These are phyloP conservation scores for Zizania palustris DNA, from an alignment of 202 grass and related monocot genomes.

Conservation along the genomic window DNA sequence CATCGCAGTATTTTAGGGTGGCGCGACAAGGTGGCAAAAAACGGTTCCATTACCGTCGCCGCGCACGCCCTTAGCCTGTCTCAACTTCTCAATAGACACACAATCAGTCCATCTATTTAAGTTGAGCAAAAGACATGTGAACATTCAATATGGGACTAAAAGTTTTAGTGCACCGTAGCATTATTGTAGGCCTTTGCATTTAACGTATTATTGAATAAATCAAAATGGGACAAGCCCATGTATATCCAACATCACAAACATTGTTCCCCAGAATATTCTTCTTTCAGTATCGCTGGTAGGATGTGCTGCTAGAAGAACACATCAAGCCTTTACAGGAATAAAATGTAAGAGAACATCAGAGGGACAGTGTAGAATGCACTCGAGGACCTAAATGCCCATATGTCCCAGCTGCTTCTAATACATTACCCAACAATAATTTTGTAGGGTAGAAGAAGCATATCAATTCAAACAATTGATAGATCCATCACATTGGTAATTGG, in stretches of 20 bases:
- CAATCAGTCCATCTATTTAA: no score
- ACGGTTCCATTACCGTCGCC: no score
- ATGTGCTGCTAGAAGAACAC: conserved; percentile 49
- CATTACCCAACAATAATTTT: neutral
- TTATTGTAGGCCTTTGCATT: no score
- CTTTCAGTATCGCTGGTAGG: conserved; percentile 39
- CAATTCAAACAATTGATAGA: neutral
- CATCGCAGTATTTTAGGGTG: no score
- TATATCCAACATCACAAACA: conserved; percentile 47
- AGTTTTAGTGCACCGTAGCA: no score
- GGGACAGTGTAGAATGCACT: neutral
- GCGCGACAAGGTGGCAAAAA: no score
- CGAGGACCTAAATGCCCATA: neutral
- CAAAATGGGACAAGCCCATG: no score
- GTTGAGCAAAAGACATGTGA: no score
- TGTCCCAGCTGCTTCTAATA: neutral
- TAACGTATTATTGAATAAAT: no score
- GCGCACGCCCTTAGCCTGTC: no score
- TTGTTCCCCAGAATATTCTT: conserved; percentile 39
- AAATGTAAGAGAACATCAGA: conserved; percentile 26
- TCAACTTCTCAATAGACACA: no score
- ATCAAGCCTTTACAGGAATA: neutral
- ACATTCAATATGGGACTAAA: no score
- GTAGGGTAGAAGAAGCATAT: neutral
- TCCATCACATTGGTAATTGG: neutral